Evolutionary conservation across 2,329 filamentous ascomycete species (phyloP).

Genomic region (Trichoderma endophyticum): DNA sequence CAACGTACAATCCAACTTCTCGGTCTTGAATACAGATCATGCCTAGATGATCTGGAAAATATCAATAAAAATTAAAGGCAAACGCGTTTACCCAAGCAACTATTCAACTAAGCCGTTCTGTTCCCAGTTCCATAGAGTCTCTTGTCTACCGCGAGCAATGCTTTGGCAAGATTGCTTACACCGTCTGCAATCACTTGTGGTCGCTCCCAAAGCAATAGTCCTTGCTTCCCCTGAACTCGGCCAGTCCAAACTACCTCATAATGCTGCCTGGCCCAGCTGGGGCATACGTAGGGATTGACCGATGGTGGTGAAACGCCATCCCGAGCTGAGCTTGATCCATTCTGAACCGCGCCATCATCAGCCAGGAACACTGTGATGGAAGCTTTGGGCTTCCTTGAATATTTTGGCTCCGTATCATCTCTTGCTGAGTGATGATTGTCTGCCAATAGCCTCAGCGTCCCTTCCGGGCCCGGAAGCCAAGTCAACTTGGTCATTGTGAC

Average conservation of each 20-base stretch:
- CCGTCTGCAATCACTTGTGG: slow-evolving; percentile 46
- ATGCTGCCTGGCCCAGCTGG: slow-evolving; percentile 45
- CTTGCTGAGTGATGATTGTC: slow-evolving; percentile 33
- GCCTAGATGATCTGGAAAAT: neutral
- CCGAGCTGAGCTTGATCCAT: slow-evolving; percentile 20
- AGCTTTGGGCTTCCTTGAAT: slow-evolving; percentile 36
- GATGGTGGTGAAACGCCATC: neutral
- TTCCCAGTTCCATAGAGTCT: slow-evolving; percentile 34
- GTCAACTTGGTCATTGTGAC: slow-evolving; percentile 60
- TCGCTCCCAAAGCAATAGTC: slow-evolving; percentile 48
- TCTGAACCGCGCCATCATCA: slow-evolving; percentile 24
- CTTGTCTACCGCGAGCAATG: slow-evolving; percentile 37
- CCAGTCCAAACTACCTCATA: slow-evolving; percentile 44
- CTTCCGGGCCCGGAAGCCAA: slow-evolving; percentile 66
- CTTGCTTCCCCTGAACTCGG: slow-evolving; percentile 39
- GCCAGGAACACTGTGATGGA: slow-evolving; percentile 49
- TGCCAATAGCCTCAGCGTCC: slow-evolving; percentile 55
- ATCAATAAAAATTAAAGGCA: slow-evolving; percentile 22
- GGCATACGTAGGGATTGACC: slow-evolving; percentile 39
- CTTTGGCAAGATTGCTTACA: slow-evolving; percentile 39
- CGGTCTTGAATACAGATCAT: neutral
- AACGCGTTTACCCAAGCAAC: slow-evolving; percentile 25
- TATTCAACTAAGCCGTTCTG: slow-evolving; percentile 34
- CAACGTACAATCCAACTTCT: neutral
- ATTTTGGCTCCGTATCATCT: slow-evolving; percentile 22